Conservation (phyloP, 441 rosid genomes). For the Croton laevigatus region DNA sequence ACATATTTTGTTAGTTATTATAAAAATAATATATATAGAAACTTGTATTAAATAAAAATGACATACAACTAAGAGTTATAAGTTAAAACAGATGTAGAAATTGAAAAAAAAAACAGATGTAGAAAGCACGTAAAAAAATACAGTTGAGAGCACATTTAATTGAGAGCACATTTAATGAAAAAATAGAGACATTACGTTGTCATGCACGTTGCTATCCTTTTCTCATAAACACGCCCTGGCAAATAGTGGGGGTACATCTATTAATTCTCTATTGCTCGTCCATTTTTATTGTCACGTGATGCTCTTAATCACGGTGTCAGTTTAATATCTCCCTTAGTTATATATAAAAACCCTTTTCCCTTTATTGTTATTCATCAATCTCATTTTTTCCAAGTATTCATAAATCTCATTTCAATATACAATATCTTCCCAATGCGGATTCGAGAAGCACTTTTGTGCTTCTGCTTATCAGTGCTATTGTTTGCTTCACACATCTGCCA, state of each 20-base stretch:
- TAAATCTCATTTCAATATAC: too few relatives aligned
- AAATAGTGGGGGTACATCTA: conserved; percentile 34
- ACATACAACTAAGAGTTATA: too few relatives aligned
- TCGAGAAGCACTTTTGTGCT: conserved; percentile 44
- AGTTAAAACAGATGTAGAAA: too few relatives aligned
- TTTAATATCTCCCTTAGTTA: not conserved
- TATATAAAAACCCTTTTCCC: conserved; percentile 29
- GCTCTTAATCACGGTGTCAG: conserved; percentile 39
- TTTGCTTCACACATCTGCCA: conserved; percentile 29
- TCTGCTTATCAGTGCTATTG: conserved; percentile 32
- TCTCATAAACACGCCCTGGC: conserved; percentile 15
- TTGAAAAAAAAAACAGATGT: not conserved
- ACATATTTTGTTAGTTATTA: too few relatives aligned
- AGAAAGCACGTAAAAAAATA: conserved; percentile 5
- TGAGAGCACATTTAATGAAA: conserved; percentile 23
- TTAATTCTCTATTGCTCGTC: not conserved
- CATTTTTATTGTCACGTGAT: conserved; percentile 35
- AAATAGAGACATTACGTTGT: not conserved
- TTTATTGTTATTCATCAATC: too few relatives aligned
- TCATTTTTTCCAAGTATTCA: too few relatives aligned
- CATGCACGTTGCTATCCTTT: conserved; percentile 24
- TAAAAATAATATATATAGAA: too few relatives aligned
- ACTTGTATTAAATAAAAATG: too few relatives aligned
- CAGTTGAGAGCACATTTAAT: conserved; percentile 45
- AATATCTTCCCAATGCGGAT: conserved; percentile 48